Evolutionary conservation across 805 yeast species (phyloP).

Genomic region (Sugiyamaella marilandica): DNA sequence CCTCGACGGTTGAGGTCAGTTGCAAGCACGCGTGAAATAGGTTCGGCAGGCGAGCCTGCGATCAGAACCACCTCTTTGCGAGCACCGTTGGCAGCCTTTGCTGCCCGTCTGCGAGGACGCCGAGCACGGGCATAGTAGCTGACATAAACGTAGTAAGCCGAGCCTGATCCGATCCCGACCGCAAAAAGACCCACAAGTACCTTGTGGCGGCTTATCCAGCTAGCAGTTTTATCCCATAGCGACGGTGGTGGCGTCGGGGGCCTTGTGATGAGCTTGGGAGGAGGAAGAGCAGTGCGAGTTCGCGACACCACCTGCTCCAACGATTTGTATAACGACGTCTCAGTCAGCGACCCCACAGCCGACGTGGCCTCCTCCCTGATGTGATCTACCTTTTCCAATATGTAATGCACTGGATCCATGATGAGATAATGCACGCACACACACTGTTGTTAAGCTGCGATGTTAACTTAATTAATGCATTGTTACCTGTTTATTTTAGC

Average conservation of each 20-base stretch:
- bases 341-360: slow-evolving; percentile 12
- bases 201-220: slow-evolving; percentile 27
- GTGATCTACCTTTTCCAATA: slow-evolving; percentile 19
- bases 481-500: too few relatives aligned
- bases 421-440: neutral
- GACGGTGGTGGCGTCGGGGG: slow-evolving; percentile 29
- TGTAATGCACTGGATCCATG: slow-evolving; percentile 19
- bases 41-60: slow-evolving; percentile 73
- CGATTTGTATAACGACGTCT: slow-evolving; percentile 17
- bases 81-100: slow-evolving; percentile 61
- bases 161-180: slow-evolving; percentile 21
- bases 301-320: slow-evolving; percentile 14
- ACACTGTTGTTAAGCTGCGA: too few relatives aligned
- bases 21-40: slow-evolving; percentile 63
- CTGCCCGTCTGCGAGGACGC: slow-evolving; percentile 36
- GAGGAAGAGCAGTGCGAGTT: neutral
- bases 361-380: slow-evolving; percentile 17
- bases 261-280: slow-evolving; percentile 13
- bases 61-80: slow-evolving; percentile 70
- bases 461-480: too few relatives aligned
- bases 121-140: slow-evolving; percentile 18
- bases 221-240: slow-evolving; percentile 13
- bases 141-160: slow-evolving; percentile 19
- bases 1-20: slow-evolving; percentile 74
- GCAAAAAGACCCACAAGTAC: slow-evolving; percentile 18